Percentiles rank a stretch among this genome's conserved stretches.
These are phyloP conservation scores for Phytophthora rubi DNA, from an alignment of 352 stramenopile genomes.

Conservation along the genomic window DNA sequence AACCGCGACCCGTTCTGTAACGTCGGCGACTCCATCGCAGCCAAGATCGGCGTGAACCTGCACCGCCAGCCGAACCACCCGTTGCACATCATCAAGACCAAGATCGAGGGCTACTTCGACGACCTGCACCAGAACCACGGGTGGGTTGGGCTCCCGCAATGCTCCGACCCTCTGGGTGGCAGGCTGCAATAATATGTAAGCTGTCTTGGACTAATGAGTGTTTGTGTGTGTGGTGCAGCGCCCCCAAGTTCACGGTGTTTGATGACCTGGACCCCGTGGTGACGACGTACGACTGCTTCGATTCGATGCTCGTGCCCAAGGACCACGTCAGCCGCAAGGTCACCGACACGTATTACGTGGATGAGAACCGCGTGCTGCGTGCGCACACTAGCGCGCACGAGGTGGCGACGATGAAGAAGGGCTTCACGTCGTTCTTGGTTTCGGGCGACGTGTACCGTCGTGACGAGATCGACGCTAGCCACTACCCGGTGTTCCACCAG, in stretches of 20 bases:
- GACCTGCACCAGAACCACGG: slow-evolving; percentile 64
- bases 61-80: slow-evolving; percentile 88
- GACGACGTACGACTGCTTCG: slow-evolving; percentile 90
- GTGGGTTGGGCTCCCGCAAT: slow-evolving; percentile 25
- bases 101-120: slow-evolving; percentile 92
- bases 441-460: slow-evolving; percentile 97
- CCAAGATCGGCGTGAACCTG: slow-evolving; percentile 91
- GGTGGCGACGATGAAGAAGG: slow-evolving; percentile 88
- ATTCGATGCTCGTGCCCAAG: slow-evolving; percentile 92
- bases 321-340: slow-evolving; percentile 89
- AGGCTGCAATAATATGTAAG: not conserved
- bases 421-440: slow-evolving; percentile 92
- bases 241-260: slow-evolving; percentile 83
- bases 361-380: slow-evolving; percentile 80
- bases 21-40: slow-evolving; percentile 80
- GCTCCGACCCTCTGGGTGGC: not conserved
- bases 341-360: slow-evolving; percentile 93
- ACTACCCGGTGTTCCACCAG: slow-evolving; percentile 99
- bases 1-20: slow-evolving; percentile 89
- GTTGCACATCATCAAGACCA: slow-evolving; percentile 94
- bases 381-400: slow-evolving; percentile 95
- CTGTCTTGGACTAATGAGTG: not conserved
- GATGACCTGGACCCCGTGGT: slow-evolving; percentile 89
- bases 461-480: slow-evolving; percentile 98
- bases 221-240: slow-evolving; percentile 34